These are phyloP conservation scores for Prunus davidiana DNA, from an alignment of 306 rosid species.

Conservation along the genomic window DNA sequence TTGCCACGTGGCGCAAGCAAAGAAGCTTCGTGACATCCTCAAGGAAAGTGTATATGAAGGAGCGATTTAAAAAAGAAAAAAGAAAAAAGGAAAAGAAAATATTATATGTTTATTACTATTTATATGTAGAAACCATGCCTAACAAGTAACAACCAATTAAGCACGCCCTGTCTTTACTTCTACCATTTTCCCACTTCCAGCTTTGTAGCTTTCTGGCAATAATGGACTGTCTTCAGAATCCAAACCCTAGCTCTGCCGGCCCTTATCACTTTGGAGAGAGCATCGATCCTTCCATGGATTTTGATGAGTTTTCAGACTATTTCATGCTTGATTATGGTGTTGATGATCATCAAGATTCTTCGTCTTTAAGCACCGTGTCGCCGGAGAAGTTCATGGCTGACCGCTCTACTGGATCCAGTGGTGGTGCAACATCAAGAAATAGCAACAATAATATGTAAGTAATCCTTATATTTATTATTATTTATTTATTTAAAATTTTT, in stretches of 20 bases:
- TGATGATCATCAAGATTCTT: conserved; percentile 34
- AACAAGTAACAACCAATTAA: neutral
- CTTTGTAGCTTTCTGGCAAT: neutral
- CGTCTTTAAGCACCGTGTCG: conserved; percentile 39
- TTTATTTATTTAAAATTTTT: neutral
- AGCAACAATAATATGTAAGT: conserved; percentile 32
- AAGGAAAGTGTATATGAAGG: conserved; percentile 43
- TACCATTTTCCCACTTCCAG: neutral
- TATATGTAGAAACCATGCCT: neutral
- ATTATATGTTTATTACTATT: conserved; percentile 6
- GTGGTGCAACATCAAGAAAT: conserved; percentile 29
- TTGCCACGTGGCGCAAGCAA: conserved; percentile 23
- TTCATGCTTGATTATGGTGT: conserved; percentile 28
- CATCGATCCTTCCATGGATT: conserved; percentile 16
- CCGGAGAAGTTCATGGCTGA: conserved; percentile 31
- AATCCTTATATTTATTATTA: neutral
- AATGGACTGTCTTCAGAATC: conserved; percentile 44
- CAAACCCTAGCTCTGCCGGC: conserved; percentile 24
- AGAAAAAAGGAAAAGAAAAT: neutral
- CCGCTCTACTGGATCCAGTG: conserved; percentile 21
- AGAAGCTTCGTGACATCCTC: conserved; percentile 41
- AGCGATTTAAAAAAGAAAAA: conserved; percentile 6
- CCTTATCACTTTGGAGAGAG: conserved; percentile 5
- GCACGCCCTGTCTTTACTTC: neutral
- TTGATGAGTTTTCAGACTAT: conserved; percentile 43